Conservation (phyloP, 202 grass and related monocot genomes). For the Zoysia matrella region DNA sequence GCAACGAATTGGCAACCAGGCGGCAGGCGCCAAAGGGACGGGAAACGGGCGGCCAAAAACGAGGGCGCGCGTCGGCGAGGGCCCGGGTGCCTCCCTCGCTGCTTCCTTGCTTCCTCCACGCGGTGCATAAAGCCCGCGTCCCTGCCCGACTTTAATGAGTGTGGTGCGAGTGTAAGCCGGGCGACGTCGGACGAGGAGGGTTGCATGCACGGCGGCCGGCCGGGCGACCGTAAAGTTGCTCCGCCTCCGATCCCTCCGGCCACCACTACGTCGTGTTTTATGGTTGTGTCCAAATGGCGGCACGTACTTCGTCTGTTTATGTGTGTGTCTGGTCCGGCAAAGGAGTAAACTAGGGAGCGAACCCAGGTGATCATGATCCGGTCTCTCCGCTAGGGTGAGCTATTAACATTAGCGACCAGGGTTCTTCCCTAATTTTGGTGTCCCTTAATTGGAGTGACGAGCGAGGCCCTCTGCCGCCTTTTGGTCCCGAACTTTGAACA, state of each 20-base stretch:
- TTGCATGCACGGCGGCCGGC: neutral
- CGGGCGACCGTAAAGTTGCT: slow-evolving; percentile 13
- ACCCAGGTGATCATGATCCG: too few relatives aligned
- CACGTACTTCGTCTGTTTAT: neutral
- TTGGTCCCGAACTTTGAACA: too few relatives aligned
- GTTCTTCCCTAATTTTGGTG: too few relatives aligned
- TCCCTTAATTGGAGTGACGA: too few relatives aligned
- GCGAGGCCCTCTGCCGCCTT: too few relatives aligned
- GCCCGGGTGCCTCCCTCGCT: neutral
- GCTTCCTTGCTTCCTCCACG: slow-evolving; percentile 39
- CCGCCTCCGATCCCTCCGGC: neutral
- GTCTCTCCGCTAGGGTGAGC: too few relatives aligned
- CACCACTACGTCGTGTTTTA: slow-evolving; percentile 29
- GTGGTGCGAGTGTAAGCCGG: neutral
- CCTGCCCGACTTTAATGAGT: slow-evolving; percentile 7
- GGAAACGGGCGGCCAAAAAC: neutral
- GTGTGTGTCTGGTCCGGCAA: neutral
- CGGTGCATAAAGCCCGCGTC: slow-evolving; percentile 39
- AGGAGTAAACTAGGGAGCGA: neutral
- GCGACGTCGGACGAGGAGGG: neutral
- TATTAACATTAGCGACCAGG: too few relatives aligned
- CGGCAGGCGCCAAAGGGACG: neutral
- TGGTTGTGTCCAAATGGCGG: neutral
- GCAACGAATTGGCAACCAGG: too few relatives aligned
- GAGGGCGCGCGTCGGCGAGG: slow-evolving; percentile 18